phyloP scores from a whole-genome alignment of 1,284 basidiomycete species.

The Ceratobasidium sp. region DNA sequence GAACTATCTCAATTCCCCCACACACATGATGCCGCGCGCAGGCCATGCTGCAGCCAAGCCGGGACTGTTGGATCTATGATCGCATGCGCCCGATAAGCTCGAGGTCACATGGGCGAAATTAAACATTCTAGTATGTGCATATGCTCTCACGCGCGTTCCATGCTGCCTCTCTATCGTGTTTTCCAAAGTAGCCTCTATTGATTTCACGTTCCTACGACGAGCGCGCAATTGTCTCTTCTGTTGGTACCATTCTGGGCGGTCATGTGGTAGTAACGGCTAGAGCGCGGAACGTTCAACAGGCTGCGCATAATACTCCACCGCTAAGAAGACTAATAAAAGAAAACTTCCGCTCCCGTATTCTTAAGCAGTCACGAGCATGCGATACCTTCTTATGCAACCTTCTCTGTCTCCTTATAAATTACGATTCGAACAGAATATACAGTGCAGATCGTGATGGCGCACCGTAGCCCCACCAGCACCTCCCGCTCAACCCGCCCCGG shows the following conservation, averaged over 20 bases:
- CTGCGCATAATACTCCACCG: too few species aligned
- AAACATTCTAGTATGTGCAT: not conserved
- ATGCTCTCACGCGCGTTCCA: not conserved
- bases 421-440: too few species aligned
- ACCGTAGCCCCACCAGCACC: too few species aligned
- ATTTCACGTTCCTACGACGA: not conserved
- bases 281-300: too few species aligned
- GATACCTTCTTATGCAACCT: too few species aligned
- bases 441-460: too few species aligned
- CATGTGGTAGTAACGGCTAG: not conserved
- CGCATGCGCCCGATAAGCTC: not conserved
- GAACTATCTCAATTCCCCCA: conserved; percentile 18
- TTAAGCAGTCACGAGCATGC: too few species aligned
- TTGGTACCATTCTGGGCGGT: not conserved
- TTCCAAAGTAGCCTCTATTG: not conserved
- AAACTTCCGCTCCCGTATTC: too few species aligned
- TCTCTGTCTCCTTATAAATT: too few species aligned
- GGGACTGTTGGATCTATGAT: not conserved
- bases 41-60: conserved; percentile 12
- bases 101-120: not conserved
- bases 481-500: too few species aligned
- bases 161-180: not conserved
- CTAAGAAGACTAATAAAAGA: too few species aligned
- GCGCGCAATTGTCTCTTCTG: not conserved
- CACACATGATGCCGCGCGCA: not conserved